Conservation (phyloP, 2,329 filamentous ascomycete genomes). For the Neophaeococcomyces aloes region DNA sequence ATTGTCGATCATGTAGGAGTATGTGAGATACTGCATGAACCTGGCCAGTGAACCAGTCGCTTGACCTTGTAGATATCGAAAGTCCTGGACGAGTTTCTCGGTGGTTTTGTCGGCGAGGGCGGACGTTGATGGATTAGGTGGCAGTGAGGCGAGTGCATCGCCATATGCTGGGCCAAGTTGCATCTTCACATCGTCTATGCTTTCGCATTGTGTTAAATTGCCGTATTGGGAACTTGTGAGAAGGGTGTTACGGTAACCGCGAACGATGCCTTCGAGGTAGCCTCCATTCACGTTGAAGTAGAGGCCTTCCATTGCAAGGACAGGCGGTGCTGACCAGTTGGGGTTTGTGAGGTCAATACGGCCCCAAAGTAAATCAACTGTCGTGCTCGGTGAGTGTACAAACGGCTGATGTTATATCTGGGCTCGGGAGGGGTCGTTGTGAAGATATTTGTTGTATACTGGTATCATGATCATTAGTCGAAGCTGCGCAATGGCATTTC, state of each 20-base stretch:
- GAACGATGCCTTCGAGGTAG: slow-evolving; percentile 91
- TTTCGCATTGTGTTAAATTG: slow-evolving; percentile 42
- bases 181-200: slow-evolving; percentile 67
- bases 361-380: too few species aligned
- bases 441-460: too few species aligned
- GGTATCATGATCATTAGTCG: too few species aligned
- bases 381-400: too few species aligned
- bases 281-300: slow-evolving; percentile 92
- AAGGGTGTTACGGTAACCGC: slow-evolving; percentile 89
- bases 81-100: slow-evolving; percentile 95
- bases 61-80: slow-evolving; percentile 90
- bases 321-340: slow-evolving; percentile 47
- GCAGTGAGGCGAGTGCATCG: slow-evolving; percentile 86
- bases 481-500: too few species aligned
- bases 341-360: too few species aligned
- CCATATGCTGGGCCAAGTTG: slow-evolving; percentile 94
- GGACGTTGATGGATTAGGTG: slow-evolving; percentile 93
- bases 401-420: too few species aligned
- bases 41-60: slow-evolving; percentile 80
- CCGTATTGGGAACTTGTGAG: slow-evolving; percentile 83
- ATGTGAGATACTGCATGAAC: slow-evolving; percentile 97
- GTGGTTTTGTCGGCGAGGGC: slow-evolving; percentile 89
- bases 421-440: too few species aligned
- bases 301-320: slow-evolving; percentile 50
- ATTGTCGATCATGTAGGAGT: slow-evolving; percentile 99